These are phyloP conservation scores for Polygonum aviculare DNA, from an alignment of 148 eudicot genomes.

Conservation along the genomic window DNA sequence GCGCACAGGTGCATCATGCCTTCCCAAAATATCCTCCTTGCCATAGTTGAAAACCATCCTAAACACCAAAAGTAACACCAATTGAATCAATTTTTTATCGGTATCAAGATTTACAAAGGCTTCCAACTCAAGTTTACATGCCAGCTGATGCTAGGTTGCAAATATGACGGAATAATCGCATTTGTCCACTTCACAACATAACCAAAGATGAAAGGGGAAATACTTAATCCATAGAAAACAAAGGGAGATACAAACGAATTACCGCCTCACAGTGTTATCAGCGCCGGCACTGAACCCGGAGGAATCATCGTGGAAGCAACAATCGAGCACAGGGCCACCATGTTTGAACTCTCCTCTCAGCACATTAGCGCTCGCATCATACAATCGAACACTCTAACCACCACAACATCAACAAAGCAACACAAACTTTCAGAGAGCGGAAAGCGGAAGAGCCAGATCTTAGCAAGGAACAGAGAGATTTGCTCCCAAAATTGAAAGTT, in stretches of 20 bases:
- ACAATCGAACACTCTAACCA: conserved; percentile 66
- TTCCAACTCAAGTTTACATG: neutral
- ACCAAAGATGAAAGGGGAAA: neutral
- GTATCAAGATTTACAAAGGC: neutral
- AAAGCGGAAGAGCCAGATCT: neutral
- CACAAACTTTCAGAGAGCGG: neutral
- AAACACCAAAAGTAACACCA: conserved; percentile 11
- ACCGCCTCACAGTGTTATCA: conserved; percentile 83
- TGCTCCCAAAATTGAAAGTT: neutral
- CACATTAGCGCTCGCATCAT: conserved; percentile 75
- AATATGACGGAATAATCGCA: neutral
- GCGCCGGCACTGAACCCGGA: conserved; percentile 79
- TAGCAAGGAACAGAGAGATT: neutral
- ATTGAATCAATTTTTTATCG: neutral
- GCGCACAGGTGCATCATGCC: conserved; percentile 86
- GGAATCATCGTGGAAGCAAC: conserved; percentile 90
- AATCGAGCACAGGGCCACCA: conserved; percentile 86
- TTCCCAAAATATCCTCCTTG: conserved; percentile 86
- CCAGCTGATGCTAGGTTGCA: conserved; percentile 2
- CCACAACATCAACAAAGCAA: neutral
- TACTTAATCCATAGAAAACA: neutral
- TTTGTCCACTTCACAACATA: neutral
- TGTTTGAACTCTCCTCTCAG: conserved; percentile 85
- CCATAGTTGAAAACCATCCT: conserved; percentile 75
- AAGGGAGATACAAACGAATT: neutral